A percentile compares a stretch with the other conserved stretches of the same genome.
Conservation (phyloP, 2,329 filamentous ascomycete genomes). For the Alternaria atra region DNA sequence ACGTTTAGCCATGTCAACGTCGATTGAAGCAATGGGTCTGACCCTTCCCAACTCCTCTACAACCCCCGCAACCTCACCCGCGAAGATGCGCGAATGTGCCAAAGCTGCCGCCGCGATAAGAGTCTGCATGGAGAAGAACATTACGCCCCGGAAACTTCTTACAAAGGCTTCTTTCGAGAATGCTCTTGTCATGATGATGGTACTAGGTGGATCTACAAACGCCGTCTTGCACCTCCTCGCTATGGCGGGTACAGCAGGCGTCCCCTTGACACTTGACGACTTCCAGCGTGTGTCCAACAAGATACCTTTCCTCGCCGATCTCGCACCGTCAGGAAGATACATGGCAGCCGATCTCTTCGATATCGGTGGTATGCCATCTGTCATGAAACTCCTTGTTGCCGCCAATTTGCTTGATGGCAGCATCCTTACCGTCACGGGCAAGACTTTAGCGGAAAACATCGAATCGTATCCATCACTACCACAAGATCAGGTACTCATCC, state of each 20-base stretch:
- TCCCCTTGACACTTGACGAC: constrained; percentile 81
- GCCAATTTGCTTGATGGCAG: constrained; percentile 77
- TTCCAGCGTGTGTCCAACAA: constrained; percentile 82
- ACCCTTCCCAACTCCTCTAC: constrained; percentile 84
- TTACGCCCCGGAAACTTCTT: constrained; percentile 80
- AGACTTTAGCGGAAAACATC: constrained; percentile 84
- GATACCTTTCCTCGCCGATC: constrained; percentile 85
- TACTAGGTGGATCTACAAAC: constrained; percentile 89
- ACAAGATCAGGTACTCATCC: constrained; percentile 83
- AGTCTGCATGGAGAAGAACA: constrained; percentile 81
- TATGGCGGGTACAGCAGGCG: constrained; percentile 86
- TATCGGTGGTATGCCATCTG: constrained; percentile 83
- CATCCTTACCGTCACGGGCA: constrained; percentile 84
- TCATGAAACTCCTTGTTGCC: constrained; percentile 85
- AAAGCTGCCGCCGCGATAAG: constrained; percentile 81
- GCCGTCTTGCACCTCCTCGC: constrained; percentile 88
- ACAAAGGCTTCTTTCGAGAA: constrained; percentile 87
- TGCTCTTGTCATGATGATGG: constrained; percentile 88
- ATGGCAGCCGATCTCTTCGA: constrained; percentile 89
- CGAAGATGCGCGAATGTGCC: constrained; percentile 87
- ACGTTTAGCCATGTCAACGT: background rate
- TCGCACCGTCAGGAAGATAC: constrained; percentile 84
- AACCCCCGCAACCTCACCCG: constrained; percentile 79
- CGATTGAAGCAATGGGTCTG: constrained; percentile 74
- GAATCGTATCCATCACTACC: constrained; percentile 78